A percentile compares a stretch with the other conserved stretches of the same genome.
phyloP scores from a whole-genome alignment of 2,329 filamentous ascomycete species.

The Sphaerulina musiva region DNA sequence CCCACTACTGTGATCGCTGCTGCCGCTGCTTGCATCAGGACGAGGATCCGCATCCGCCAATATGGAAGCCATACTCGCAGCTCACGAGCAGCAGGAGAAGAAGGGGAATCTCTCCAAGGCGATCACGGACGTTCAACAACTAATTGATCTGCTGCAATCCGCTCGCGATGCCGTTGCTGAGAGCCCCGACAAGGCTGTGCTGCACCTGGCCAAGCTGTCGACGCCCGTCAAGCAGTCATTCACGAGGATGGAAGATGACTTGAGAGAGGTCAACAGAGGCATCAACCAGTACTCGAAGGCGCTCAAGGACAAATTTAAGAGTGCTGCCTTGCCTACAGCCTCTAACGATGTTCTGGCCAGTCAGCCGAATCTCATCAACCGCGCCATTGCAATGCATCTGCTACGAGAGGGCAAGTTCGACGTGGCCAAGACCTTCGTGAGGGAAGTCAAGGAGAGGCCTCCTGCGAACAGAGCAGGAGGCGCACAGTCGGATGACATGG shows the following conservation, averaged over 20 bases:
- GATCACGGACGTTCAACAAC: conserved; percentile 72
- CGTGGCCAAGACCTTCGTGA: conserved; percentile 77
- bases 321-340: conserved; percentile 62
- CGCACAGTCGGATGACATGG: conserved; percentile 10
- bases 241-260: conserved; percentile 69
- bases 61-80: conserved; percentile 64
- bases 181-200: conserved; percentile 63
- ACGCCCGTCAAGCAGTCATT: conserved; percentile 76
- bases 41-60: background rate
- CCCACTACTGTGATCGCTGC: background rate
- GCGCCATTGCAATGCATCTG: conserved; percentile 93
- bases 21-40: background rate
- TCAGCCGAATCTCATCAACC: conserved; percentile 73
- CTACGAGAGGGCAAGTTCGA: conserved; percentile 88
- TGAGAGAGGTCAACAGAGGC: conserved; percentile 76
- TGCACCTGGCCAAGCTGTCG: conserved; percentile 76
- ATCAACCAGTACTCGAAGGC: conserved; percentile 80
- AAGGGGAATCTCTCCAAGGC: conserved; percentile 63
- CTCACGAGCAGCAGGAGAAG: conserved; percentile 65
- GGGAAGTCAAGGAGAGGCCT: conserved; percentile 45
- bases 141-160: conserved; percentile 68
- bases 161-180: conserved; percentile 67
- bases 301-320: conserved; percentile 70
- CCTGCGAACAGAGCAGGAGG: conserved; percentile 5
- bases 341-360: conserved; percentile 74